Base-by-base conservation (phyloP, 345 rosid genomes). In the Microthlaspi erraticum region DNA sequence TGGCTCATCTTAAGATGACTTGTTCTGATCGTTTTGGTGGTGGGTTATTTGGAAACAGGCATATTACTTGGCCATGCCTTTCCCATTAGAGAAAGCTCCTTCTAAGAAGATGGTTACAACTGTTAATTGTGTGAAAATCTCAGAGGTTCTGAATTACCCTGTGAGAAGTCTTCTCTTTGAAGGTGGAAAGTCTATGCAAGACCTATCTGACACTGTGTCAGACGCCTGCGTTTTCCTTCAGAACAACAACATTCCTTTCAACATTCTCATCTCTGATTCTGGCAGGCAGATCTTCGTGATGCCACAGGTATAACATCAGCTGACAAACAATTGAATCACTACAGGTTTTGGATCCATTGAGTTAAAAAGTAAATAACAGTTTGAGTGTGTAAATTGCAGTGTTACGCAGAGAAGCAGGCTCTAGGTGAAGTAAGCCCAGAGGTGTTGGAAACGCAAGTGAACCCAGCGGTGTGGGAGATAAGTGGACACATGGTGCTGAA, bases 381-480 rank as follows among this genome's bases (percentile, higher is more conserved):
- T 38, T 45, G 31, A 37, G 1, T 69, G 53, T 68, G 7, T 2
- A 10, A 54, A 45, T 4, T 67, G 61, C 86, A 94, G 98, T 89
- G 99, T 68, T 94, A 91, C 77, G 99, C 99, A 2, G 99, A 91
- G 92, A 94, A 88, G 62, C 99, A 89, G 85, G 99, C 99, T 64
- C 87, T 89, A 16, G 99, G 98, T 61, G 98, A 94, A 79, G 99
- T 94, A 70, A 89, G 89, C 76, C 36, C 83, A 0, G 93, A 89
- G 82, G 85, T 94, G 46, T 76, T 91, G 69, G 98, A 92, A 61
- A 94, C 99, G 2, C 99, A 92, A 60, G 99, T 94, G 81, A 94
- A 94, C 78, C 99, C 99, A 53, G 99, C 99, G 0, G 99, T 94
- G 55, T 94, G 98, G 99, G 99, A 94, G 71, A 94, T 94, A 17